Conservation (phyloP, 192 early-diverging fungal genomes). For the Coemansia biformis region DNA sequence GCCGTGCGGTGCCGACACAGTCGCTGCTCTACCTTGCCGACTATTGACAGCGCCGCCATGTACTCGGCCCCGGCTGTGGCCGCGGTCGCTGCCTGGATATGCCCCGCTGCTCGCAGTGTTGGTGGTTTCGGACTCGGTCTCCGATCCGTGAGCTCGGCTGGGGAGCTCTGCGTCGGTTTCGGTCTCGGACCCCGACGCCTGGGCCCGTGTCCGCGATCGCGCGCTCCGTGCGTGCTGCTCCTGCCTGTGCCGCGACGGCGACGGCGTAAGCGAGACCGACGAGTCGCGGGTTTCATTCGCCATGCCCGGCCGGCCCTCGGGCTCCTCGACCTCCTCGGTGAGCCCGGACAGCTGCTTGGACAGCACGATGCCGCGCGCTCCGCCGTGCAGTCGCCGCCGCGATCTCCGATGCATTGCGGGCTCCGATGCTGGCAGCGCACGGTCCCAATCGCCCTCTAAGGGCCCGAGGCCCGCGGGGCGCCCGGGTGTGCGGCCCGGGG, state of each 20-base stretch:
- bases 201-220: no score
- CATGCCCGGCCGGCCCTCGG: neutral
- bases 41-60: no score
- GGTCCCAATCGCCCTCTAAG: no score
- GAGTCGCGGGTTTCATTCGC: slow-evolving; percentile 6
- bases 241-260: slow-evolving; percentile 15
- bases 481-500: no score
- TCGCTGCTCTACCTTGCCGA: no score
- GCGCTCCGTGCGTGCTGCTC: no score
- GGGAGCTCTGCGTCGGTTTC: slow-evolving; percentile 26
- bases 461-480: neutral
- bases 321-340: slow-evolving; percentile 30
- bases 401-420: slow-evolving; percentile 21
- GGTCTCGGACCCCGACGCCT: slow-evolving; percentile 24
- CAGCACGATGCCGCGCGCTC: slow-evolving; percentile 15
- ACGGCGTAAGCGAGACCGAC: slow-evolving; percentile 21
- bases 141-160: slow-evolving; percentile 11
- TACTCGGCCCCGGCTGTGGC: no score
- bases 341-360: slow-evolving; percentile 31
- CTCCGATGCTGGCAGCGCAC: slow-evolving; percentile 20
- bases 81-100: no score
- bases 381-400: slow-evolving; percentile 9
- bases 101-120: neutral
- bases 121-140: slow-evolving; percentile 29
- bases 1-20: no score